These are phyloP conservation scores for Tylopilus rubrobrunneus DNA, from an alignment of 768 basidiomycete species.

Conservation along the genomic window DNA sequence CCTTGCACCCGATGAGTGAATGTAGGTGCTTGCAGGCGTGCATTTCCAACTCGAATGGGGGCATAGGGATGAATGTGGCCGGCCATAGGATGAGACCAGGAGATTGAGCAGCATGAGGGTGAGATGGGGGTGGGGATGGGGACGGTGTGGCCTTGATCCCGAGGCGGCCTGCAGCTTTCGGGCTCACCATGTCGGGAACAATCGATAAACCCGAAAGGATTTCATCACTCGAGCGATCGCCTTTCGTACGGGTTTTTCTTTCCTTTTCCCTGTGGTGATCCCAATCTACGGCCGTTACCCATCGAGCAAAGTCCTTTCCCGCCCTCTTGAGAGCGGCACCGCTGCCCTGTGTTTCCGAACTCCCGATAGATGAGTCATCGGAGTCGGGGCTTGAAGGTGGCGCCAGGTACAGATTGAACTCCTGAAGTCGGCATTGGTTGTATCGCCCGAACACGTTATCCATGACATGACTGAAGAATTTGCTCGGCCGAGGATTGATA, in stretches of 20 bases:
- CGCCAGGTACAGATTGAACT: slow-evolving; percentile 55
- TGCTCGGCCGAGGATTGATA: slow-evolving; percentile 49
- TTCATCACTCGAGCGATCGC: slow-evolving; percentile 29
- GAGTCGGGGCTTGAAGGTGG: slow-evolving; percentile 33
- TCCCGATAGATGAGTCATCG: slow-evolving; percentile 20
- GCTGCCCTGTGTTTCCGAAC: slow-evolving; percentile 26
- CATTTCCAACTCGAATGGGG: slow-evolving; percentile 64
- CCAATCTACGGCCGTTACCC: slow-evolving; percentile 36
- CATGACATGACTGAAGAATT: slow-evolving; percentile 45
- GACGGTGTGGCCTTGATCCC: slow-evolving; percentile 28
- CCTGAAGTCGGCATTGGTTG: slow-evolving; percentile 40
- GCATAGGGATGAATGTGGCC: slow-evolving; percentile 53
- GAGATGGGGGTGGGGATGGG: slow-evolving; percentile 15
- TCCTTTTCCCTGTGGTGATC: slow-evolving; percentile 31
- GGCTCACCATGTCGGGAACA: slow-evolving; percentile 29
- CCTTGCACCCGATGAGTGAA: slow-evolving; percentile 56
- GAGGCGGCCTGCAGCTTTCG: slow-evolving; percentile 37
- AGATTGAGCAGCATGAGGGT: slow-evolving; percentile 44
- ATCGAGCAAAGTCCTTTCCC: slow-evolving; percentile 32
- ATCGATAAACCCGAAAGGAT: slow-evolving; percentile 15
- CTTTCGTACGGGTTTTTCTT: slow-evolving; percentile 17
- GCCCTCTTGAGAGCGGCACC: slow-evolving; percentile 25
- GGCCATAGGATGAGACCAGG: slow-evolving; percentile 62
- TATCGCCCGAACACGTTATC: slow-evolving; percentile 49
- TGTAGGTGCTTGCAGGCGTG: slow-evolving; percentile 71